Conservation (phyloP, 2,329 filamentous ascomycete genomes). For the Pseudogymnoascus sp. region DNA sequence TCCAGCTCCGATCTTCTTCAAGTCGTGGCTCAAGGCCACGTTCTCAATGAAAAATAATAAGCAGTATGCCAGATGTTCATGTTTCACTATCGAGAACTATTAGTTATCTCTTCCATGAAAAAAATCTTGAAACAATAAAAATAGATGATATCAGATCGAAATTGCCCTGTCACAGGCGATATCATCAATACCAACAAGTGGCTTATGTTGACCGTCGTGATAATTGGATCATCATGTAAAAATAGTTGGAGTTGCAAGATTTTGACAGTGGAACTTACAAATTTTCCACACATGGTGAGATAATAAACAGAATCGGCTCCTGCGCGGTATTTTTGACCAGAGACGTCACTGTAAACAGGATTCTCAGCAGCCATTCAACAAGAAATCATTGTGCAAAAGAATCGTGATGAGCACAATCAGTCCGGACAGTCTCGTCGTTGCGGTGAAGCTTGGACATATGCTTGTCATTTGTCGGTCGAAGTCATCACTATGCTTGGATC, state of each 20-base stretch:
- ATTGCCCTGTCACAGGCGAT: conserved; percentile 66
- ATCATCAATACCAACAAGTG: conserved; percentile 64
- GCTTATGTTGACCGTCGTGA: conserved; percentile 86
- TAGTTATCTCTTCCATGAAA: conserved; percentile 1
- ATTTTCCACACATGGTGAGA: conserved; percentile 9
- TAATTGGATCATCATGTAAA: conserved; percentile 63
- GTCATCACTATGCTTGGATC: conserved; percentile 60
- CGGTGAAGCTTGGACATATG: conserved; percentile 84
- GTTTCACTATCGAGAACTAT: background rate
- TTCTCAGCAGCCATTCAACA: conserved; percentile 5
- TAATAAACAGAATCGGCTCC: conserved; percentile 18
- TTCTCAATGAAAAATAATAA: conserved; percentile 7
- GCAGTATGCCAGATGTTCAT: conserved; percentile 1
- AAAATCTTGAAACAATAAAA: conserved; percentile 9
- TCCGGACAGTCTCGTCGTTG: conserved; percentile 45
- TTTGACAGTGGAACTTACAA: conserved; percentile 6
- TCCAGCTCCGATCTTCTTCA: background rate
- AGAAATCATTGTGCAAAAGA: background rate
- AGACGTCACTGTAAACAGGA: conserved; percentile 15
- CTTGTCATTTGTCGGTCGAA: conserved; percentile 79
- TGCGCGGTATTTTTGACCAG: background rate
- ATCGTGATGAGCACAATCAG: conserved; percentile 32
- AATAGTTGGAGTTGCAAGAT: conserved; percentile 15
- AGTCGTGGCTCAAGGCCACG: conserved; percentile 1
- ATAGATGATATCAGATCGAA: conserved; percentile 26